phyloP scores from a whole-genome alignment of 148 eudicot genomes.

The Nyssa sinensis region DNA sequence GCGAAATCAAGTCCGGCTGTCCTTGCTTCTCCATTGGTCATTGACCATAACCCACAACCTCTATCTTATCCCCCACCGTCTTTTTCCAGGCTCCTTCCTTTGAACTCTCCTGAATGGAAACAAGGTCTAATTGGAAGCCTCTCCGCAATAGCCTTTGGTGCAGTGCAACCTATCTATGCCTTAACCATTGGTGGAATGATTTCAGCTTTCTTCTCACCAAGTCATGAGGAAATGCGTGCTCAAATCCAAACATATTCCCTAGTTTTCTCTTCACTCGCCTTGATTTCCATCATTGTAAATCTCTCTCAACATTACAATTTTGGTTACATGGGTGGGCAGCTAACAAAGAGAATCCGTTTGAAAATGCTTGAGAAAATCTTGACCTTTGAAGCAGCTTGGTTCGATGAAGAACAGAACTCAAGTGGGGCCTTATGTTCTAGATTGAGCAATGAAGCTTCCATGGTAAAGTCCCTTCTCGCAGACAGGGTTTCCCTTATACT shows the following conservation, averaged over 20 bases:
- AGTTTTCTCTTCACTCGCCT: conserved; percentile 56
- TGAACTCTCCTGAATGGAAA: conserved; percentile 82
- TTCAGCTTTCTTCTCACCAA: conserved; percentile 59
- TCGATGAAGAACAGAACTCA: conserved; percentile 77
- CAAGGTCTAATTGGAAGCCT: conserved; percentile 70
- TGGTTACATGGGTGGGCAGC: conserved; percentile 76
- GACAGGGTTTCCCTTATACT: conserved; percentile 72
- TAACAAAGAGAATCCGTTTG: conserved; percentile 69
- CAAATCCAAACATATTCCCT: conserved; percentile 55
- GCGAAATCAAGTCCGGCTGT: conserved; percentile 56
- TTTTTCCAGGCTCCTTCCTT: conserved; percentile 50
- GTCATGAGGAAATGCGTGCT: conserved; percentile 63
- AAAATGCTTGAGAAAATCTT: conserved; percentile 71
- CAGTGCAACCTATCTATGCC: conserved; percentile 89
- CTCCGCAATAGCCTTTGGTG: conserved; percentile 68
- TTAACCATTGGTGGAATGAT: conserved; percentile 89
- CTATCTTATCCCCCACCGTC: conserved; percentile 33
- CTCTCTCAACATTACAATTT: conserved; percentile 68
- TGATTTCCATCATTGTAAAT: conserved; percentile 61
- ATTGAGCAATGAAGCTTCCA: conserved; percentile 69
- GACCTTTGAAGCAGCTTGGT: conserved; percentile 84
- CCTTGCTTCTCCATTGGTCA: conserved; percentile 35
- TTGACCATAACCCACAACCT: conserved; percentile 10
- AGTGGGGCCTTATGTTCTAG: conserved; percentile 73
- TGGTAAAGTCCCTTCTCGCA: conserved; percentile 82